A percentile compares a stretch with the other conserved stretches of the same genome.
These are phyloP conservation scores for Phialophora chinensis DNA, from an alignment of 2,329 filamentous ascomycete species.

Conservation along the genomic window DNA sequence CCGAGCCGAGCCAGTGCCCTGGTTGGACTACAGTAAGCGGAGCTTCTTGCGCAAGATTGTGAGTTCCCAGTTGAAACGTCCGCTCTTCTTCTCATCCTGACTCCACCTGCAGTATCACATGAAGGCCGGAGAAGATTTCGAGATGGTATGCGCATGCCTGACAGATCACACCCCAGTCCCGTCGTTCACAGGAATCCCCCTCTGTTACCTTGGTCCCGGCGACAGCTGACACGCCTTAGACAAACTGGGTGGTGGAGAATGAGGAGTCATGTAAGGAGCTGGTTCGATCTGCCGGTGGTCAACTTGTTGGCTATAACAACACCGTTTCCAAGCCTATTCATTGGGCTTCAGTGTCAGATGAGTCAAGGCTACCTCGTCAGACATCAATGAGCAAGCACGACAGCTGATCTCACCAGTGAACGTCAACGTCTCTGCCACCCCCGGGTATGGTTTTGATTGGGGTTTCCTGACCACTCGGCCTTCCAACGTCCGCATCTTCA, in stretches of 20 bases:
- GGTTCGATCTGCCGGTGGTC: conserved; percentile 11
- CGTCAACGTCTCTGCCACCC: not conserved
- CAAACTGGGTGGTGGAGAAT: conserved; percentile 19
- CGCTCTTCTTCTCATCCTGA: not conserved
- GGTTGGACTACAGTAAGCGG: conserved; percentile 1
- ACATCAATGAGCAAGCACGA: not conserved
- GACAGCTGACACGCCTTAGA: conserved; percentile 4
- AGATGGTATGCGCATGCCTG: not conserved
- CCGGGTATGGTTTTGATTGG: conserved; percentile 10
- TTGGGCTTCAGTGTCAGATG: conserved; percentile 6
- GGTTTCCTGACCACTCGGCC: conserved; percentile 10
- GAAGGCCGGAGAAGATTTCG: conserved; percentile 1
- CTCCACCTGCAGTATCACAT: conserved; percentile 10
- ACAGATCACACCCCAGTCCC: no score
- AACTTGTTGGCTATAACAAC: conserved; percentile 4
- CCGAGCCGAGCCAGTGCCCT: conserved; percentile 7
- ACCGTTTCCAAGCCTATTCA: not conserved
- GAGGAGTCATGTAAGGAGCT: conserved; percentile 16
- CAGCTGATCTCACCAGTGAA: not conserved
- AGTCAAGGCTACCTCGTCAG: not conserved
- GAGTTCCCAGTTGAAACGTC: not conserved
- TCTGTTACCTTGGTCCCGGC: not conserved
- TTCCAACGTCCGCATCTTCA: conserved; percentile 21
- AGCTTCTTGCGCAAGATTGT: conserved; percentile 20
- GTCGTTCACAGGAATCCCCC: not conserved